Base-by-base conservation (phyloP, 768 basidiomycete species). In the Pholiota microspora region DNA sequence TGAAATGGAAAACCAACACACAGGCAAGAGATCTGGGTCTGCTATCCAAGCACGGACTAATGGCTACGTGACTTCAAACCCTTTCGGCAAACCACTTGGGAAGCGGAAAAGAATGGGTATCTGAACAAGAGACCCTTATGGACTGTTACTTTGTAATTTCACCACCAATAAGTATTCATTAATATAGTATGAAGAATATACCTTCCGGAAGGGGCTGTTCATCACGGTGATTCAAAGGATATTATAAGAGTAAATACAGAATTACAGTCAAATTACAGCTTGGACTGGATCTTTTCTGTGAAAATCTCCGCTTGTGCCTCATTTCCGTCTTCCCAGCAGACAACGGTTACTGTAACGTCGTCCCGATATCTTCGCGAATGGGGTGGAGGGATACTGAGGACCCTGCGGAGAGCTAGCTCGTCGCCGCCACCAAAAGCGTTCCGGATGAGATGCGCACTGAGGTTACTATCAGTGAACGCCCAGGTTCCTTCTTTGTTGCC, bases 381-480 rank as follows among this genome's bases (percentile, higher is more conserved):
- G 13, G 91, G 90, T 4, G 89, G 76, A n/a, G 92, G 90, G 42
- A 95, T 93, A 68, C 91, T 93, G 64, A 94, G 71, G 52, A 83
- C 57, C 65, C 73, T 77, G 47, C 84, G 78, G 55, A 95, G 75
- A 47, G 70, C 69, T 45, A 54, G 64, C 51, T 80, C 75, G 64
- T 94, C 81, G 2, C 82, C 89, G 27, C 94, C 92, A n/a, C 92
- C 92, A 55, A 94, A 84, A n/a, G 93, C 91, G 64, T 96, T 96
- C 57, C 93, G 79, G 54, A 95, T 92, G 15, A 96, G 73, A 69
- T 95, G 94, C 34, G 88, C 83, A 56, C 87, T 80, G 52, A 90
- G 64, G 61, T 93, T 89, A 15, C 85, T 84, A 63, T 94, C 91
- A 45, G 77, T 80, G 61, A 95, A 96, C 7, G 81, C 78, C 92